Percentiles rank a stretch among this genome's conserved stretches.
Conservation (phyloP, 805 yeast species). For the Ogataea glucozyma region DNA sequence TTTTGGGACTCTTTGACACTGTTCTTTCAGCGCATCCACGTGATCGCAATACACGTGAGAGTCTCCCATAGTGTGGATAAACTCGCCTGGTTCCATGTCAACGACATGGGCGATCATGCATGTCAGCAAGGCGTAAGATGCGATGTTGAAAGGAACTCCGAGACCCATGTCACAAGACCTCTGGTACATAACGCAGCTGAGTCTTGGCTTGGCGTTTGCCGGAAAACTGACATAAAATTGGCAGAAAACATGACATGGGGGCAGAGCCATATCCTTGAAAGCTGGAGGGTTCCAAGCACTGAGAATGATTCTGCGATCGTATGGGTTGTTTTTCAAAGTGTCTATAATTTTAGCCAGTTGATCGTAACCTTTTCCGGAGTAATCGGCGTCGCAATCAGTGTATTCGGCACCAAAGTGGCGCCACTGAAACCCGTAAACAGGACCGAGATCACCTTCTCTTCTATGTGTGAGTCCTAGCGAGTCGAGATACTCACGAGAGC, state of each 20-base stretch:
- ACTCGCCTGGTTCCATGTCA: slow-evolving; percentile 93
- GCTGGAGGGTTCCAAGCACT: slow-evolving; percentile 99
- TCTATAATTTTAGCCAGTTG: slow-evolving; percentile 80
- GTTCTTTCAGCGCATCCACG: slow-evolving; percentile 84
- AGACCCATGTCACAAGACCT: slow-evolving; percentile 99
- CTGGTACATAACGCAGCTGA: slow-evolving; percentile 90
- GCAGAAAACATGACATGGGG: slow-evolving; percentile 96
- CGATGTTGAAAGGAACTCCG: slow-evolving; percentile 99
- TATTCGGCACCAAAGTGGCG: slow-evolving; percentile 97
- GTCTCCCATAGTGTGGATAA: slow-evolving; percentile 94
- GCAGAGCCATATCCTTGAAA: slow-evolving; percentile 90
- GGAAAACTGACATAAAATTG: slow-evolving; percentile 94
- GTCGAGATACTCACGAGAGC: slow-evolving; percentile 88
- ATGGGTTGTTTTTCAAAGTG: slow-evolving; percentile 83
- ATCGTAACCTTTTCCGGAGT: slow-evolving; percentile 85
- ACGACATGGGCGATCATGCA: slow-evolving; percentile 96
- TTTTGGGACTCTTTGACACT: slow-evolving; percentile 72
- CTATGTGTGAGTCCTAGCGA: slow-evolving; percentile 75
- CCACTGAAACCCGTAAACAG: slow-evolving; percentile 99
- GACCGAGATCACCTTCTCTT: slow-evolving; percentile 94
- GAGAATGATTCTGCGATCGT: slow-evolving; percentile 90
- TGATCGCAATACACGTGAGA: slow-evolving; percentile 95
- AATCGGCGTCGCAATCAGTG: slow-evolving; percentile 81
- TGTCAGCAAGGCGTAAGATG: slow-evolving; percentile 90
- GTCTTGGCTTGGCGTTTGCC: slow-evolving; percentile 55